Base-by-base conservation (phyloP, 805 yeast genomes). In the Zygotorulaspora florentina region DNA sequence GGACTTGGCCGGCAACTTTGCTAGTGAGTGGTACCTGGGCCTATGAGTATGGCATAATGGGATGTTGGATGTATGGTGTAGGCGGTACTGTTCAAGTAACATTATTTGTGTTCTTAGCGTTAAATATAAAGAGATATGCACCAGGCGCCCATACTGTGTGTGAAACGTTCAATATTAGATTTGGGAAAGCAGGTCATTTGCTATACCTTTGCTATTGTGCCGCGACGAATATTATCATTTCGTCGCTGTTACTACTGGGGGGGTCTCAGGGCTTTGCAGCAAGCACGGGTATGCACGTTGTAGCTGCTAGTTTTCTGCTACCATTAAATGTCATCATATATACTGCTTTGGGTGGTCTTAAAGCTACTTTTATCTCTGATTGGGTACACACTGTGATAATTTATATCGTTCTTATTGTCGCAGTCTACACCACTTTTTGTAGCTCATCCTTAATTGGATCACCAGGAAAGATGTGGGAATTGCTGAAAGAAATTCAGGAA, bases 321-420 rank as follows among this genome's bases (percentile, higher is more conserved):
- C 78, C 79, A 3, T 50, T 73, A 13, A 75, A 76, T 35, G 80
- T 76, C 15, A 59, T 71, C 46, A 57, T 73, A 25, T 76, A 76
- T 54, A 76, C 80, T 0, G 64, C 71, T 8, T 64, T 72, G 30
- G 80, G 80, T 38, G 81, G 80, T 8, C 59, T 76, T 30, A 74
- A 71, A 47, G 74, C 79, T 7, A 76, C 81, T 2, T 75, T 75
- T 50, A 59, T 76, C 30, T 71, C 80, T 4, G 80, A 76, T 52
- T 75, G 75, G 72, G 67, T 72, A 39, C 79, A 75, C 55, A 72
- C 77, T 0, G 73, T 72, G 26, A 68, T 75, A 42, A 68, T 75
- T 38, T 72, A 68, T 48, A 52, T 68, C 18, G 64, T 73, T 16
- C 57, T 73, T 11, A 50, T 72, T 23, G 58, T 65, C 7, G 47